A percentile compares a stretch with the other conserved stretches of the same genome.
phyloP scores from a whole-genome alignment of 192 early-diverging fungal species.

The Tieghemiomyces parasiticus region DNA sequence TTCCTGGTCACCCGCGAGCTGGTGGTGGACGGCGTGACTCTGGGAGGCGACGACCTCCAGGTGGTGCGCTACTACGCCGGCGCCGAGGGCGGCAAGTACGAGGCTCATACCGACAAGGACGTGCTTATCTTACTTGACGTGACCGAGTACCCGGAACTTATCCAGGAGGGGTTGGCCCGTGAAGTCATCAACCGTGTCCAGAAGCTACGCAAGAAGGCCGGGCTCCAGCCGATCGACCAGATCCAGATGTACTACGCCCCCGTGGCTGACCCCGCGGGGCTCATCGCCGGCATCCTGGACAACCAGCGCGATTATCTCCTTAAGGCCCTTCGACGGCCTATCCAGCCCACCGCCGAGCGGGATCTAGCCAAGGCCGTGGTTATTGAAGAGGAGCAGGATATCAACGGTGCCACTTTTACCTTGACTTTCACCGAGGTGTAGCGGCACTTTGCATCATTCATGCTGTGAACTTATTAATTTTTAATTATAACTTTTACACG shows the following conservation, averaged over 20 bases:
- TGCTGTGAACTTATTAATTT: too few relatives aligned
- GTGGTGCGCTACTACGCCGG: slow-evolving; percentile 76
- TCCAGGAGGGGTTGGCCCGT: slow-evolving; percentile 81
- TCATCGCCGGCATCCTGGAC: slow-evolving; percentile 52
- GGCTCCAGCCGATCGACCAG: slow-evolving; percentile 73
- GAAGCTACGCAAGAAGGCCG: slow-evolving; percentile 89
- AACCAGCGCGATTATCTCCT: slow-evolving; percentile 56
- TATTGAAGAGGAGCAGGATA: slow-evolving; percentile 61
- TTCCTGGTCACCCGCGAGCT: slow-evolving; percentile 54
- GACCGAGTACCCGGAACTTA: slow-evolving; percentile 60
- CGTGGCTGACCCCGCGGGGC: slow-evolving; percentile 46
- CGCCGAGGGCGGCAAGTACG: slow-evolving; percentile 40
- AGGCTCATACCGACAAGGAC: slow-evolving; percentile 64
- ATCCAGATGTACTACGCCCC: slow-evolving; percentile 73
- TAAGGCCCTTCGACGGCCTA: slow-evolving; percentile 54
- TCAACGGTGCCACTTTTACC: slow-evolving; percentile 63
- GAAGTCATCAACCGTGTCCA: slow-evolving; percentile 97
- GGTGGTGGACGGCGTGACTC: slow-evolving; percentile 59
- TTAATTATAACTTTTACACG: too few relatives aligned
- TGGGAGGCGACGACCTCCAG: slow-evolving; percentile 72
- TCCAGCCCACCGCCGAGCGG: slow-evolving; percentile 24
- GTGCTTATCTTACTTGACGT: slow-evolving; percentile 80
- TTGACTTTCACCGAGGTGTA: slow-evolving; percentile 35
- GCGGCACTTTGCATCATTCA: background rate
- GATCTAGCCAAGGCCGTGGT: slow-evolving; percentile 29